Conservation (phyloP, 169 alveolate species). For the Ichthyophthirius multifiliis region DNA sequence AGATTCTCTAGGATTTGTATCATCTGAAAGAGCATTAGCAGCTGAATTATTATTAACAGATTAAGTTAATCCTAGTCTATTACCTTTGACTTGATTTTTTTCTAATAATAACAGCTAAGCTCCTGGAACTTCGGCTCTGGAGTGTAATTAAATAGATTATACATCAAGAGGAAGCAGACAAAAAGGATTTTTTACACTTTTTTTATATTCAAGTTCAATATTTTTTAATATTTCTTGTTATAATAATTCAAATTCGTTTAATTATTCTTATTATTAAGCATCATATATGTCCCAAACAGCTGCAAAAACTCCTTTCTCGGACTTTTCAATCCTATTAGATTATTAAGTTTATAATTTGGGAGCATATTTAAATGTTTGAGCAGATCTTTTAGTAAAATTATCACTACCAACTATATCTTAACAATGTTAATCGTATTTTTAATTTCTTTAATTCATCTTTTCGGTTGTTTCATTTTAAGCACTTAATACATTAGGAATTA, state of each 20-base stretch:
- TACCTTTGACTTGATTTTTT: conserved; percentile 13
- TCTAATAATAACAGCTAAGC: conserved; percentile 18
- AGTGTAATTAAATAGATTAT: conserved; percentile 34
- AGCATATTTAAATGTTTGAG: conserved; percentile 38
- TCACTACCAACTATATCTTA: conserved; percentile 34
- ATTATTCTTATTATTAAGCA: conserved; percentile 41
- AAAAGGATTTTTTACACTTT: conserved; percentile 49
- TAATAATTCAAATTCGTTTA: conserved; percentile 36
- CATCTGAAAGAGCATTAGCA: background rate
- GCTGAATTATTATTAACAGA: conserved; percentile 3
- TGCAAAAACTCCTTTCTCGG: conserved; percentile 36
- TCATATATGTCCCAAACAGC: conserved; percentile 58
- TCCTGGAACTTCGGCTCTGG: conserved; percentile 34
- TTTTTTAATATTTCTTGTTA: conserved; percentile 44
- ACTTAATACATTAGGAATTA: background rate
- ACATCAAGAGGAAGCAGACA: conserved; percentile 49
- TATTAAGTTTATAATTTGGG: conserved; percentile 13
- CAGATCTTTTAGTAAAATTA: conserved; percentile 27
- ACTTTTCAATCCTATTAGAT: conserved; percentile 22
- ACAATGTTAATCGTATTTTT: conserved; percentile 19
- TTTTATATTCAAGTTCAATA: conserved; percentile 52
- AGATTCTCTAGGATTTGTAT: background rate
- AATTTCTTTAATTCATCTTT: background rate
- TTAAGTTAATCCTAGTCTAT: conserved; percentile 38
- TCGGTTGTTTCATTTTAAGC: conserved; percentile 15